Base-by-base conservation (phyloP, 768 basidiomycete species). In the Ramaria sp. region DNA sequence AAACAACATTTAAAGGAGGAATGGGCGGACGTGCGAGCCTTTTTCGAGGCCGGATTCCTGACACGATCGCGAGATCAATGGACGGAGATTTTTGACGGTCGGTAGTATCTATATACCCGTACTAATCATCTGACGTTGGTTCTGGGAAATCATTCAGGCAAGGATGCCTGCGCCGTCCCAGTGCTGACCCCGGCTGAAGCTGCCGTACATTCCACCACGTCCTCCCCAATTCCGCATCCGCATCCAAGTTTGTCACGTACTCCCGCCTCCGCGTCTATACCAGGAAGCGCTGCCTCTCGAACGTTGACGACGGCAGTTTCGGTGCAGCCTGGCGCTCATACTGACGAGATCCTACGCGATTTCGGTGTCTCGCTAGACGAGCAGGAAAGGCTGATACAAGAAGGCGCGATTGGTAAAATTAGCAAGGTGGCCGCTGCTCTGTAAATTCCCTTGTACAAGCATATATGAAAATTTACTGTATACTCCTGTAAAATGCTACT, bases 161-260 rank as follows among this genome's bases (percentile, higher is more conserved):
- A 77, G 12, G 87, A 89, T 56, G 81, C 84, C 7, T 89, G 87
- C 62, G 75, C 75, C 9, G 67, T 85, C 13, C 86, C 87, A 0
- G 82, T 89, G 28, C 71, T 88, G 25, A 73, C 78, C 4, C 75
- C 82, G 0, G 61, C 67, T 24, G 86, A 89, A 71, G 85, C 83
- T 4, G 74, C 71, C 1, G 66, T 64, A 30, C 64, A 75, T 24
- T 67, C 73, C 54, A 60, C 70, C 13, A 61, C 70, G 3, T 66
- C 63, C 6, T 69, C 67, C 16, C 38, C 61, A 25, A 58, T 77
- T 18, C 82, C 84, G 5, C 60, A 64, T n/a, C 73, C 75, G 41
- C 82, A 83, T 61, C 81, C 81, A 16, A 64, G 63, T 27, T 62
- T 82, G 15, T 64, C 63, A 25, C 61, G 69, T 44, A 67, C 67